These are phyloP conservation scores for Clitocybe nebularis DNA, from an alignment of 1,284 basidiomycete genomes.

Conservation along the genomic window DNA sequence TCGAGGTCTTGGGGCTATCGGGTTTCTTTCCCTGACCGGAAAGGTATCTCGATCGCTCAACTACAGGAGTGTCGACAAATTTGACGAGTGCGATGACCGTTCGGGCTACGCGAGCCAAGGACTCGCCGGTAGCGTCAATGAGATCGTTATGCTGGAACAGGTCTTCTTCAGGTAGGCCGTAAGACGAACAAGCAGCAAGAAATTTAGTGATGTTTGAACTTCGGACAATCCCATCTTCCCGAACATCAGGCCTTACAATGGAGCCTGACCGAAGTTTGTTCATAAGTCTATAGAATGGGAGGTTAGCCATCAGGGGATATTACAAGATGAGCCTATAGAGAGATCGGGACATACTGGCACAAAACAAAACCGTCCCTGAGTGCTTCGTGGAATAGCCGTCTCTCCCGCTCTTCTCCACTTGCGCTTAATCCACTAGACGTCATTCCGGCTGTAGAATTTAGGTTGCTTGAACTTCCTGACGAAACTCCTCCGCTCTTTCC, in stretches of 20 bases:
- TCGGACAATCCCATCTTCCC: conserved; percentile 64
- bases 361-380: conserved; percentile 81
- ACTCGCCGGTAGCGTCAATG: conserved; percentile 53
- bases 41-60: conserved; percentile 41
- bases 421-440: conserved; percentile 38
- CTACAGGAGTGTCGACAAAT: conserved; percentile 49
- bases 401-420: conserved; percentile 70
- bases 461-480: conserved; percentile 41
- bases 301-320: conserved; percentile 17
- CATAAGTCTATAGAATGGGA: conserved; percentile 48
- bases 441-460: conserved; percentile 29
- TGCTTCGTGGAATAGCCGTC: conserved; percentile 67
- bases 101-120: conserved; percentile 60
- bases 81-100: conserved; percentile 65
- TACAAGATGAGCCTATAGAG: conserved; percentile 12
- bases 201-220: conserved; percentile 72
- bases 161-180: conserved; percentile 58
- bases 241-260: conserved; percentile 58
- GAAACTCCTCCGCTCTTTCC: conserved; percentile 38
- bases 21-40: conserved; percentile 33
- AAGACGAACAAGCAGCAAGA: conserved; percentile 62
- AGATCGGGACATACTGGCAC: conserved; percentile 66
- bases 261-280: conserved; percentile 66
- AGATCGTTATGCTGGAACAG: conserved; percentile 71
- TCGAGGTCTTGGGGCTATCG: conserved; percentile 15